Conservation (phyloP, 192 early-diverging fungal genomes). For the Gryganskiella cystojenkinii region DNA sequence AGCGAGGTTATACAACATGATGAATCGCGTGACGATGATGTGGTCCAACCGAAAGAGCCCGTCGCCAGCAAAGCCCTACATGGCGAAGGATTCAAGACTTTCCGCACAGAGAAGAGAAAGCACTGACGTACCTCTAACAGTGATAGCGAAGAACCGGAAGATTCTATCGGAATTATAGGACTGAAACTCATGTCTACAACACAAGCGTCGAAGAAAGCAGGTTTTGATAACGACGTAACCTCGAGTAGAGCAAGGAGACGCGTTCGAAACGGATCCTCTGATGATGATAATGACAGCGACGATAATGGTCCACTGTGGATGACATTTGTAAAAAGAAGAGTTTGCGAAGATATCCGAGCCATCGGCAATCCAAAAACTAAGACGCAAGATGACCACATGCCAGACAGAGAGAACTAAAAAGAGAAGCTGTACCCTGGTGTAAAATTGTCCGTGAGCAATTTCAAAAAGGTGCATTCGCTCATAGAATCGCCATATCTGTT, state of each 20-base stretch:
- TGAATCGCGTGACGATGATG: background rate
- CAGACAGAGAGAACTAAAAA: no score
- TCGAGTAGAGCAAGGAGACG: slow-evolving; percentile 1
- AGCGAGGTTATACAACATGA: no score
- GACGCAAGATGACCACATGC: background rate
- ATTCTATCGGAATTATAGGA: background rate
- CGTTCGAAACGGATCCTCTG: slow-evolving; percentile 3
- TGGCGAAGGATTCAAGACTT: slow-evolving; percentile 1
- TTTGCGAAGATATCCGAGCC: background rate
- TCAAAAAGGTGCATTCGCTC: no score
- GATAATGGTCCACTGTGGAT: background rate
- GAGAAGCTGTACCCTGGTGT: no score
- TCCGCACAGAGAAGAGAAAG: slow-evolving; percentile 14
- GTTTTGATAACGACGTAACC: no score
- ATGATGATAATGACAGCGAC: background rate
- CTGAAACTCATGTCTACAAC: background rate
- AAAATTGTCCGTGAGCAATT: no score
- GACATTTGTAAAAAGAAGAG: slow-evolving; percentile 9
- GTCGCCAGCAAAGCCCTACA: background rate
- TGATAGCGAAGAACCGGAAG: background rate
- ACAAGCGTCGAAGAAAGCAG: slow-evolving; percentile 1
- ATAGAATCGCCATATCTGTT: no score
- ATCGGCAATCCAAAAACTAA: background rate
- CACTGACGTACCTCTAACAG: slow-evolving; percentile 3
- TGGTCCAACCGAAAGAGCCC: background rate